phyloP scores from a whole-genome alignment of 1,284 basidiomycete species.

The Ganoderma meredithae region DNA sequence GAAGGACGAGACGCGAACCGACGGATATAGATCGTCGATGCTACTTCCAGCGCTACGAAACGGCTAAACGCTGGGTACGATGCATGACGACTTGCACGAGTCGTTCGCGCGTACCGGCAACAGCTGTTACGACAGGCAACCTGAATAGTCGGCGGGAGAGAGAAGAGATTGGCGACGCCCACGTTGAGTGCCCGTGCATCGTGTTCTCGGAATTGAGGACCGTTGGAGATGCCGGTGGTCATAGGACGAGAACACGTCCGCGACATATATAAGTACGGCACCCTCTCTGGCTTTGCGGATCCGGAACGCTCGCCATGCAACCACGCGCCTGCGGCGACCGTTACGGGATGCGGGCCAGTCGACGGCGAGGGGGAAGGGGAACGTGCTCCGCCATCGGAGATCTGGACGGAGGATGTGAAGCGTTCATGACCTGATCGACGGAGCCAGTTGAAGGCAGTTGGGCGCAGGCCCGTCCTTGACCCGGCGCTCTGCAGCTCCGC shows the following conservation, averaged over 20 bases:
- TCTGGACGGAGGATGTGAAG: slow-evolving; percentile 14
- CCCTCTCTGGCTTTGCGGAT: slow-evolving; percentile 17
- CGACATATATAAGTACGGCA: not conserved
- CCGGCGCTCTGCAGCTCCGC: slow-evolving; percentile 21
- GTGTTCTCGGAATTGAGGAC: not conserved
- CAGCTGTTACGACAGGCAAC: not conserved
- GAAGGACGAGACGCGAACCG: not conserved
- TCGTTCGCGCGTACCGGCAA: not conserved
- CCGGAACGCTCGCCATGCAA: slow-evolving; percentile 27
- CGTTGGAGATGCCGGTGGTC: slow-evolving; percentile 8
- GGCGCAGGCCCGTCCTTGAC: slow-evolving; percentile 11
- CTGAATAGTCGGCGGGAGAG: not conserved
- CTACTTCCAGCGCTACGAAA: slow-evolving; percentile 4
- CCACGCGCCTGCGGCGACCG: slow-evolving; percentile 4
- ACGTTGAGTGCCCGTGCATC: slow-evolving; percentile 10
- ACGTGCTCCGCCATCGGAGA: slow-evolving; percentile 14
- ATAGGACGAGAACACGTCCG: not conserved
- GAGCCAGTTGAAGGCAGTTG: slow-evolving; percentile 21
- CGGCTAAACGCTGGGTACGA: slow-evolving; percentile 1
- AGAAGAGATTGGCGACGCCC: slow-evolving; percentile 10
- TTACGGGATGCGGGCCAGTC: slow-evolving; percentile 1
- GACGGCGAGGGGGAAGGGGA: not conserved
- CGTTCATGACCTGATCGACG: slow-evolving; percentile 22
- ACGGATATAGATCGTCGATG: slow-evolving; percentile 15
- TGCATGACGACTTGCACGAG: not conserved